phyloP scores from a whole-genome alignment of 73 alveolate species.

The Urostyla sp. region DNA sequence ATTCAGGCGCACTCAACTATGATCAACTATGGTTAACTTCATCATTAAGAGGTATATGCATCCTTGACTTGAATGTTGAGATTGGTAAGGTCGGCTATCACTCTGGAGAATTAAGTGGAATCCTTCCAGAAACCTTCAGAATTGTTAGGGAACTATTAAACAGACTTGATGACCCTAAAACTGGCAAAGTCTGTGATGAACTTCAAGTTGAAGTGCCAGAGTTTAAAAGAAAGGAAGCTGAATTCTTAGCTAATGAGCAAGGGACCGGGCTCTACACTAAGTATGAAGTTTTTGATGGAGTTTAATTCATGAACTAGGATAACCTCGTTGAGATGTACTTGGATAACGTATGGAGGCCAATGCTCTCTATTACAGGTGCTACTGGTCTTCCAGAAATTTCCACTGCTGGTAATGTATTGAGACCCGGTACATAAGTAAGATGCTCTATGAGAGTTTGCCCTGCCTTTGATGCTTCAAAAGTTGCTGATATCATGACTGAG shows the following conservation, averaged over 20 bases:
- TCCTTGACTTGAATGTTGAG: conserved; percentile 81
- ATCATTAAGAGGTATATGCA: conserved; percentile 91
- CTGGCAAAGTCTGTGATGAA: conserved; percentile 80
- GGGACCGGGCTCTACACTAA: conserved; percentile 67
- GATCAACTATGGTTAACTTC: conserved; percentile 91
- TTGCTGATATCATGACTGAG: conserved; percentile 70
- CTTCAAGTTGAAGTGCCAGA: conserved; percentile 83
- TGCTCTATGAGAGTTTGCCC: conserved; percentile 95
- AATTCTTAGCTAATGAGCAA: conserved; percentile 68
- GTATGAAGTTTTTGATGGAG: conserved; percentile 71
- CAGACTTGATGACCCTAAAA: conserved; percentile 88
- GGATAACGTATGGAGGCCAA: conserved; percentile 90
- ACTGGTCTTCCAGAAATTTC: conserved; percentile 89
- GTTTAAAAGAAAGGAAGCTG: conserved; percentile 67
- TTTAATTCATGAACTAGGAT: conserved; percentile 73
- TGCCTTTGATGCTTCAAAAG: conserved; percentile 78
- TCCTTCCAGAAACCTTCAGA: conserved; percentile 92
- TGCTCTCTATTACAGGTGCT: conserved; percentile 85
- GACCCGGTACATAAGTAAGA: conserved; percentile 84
- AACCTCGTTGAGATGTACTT: conserved; percentile 72
- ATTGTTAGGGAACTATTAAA: conserved; percentile 84
- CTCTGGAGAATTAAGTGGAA: conserved; percentile 91
- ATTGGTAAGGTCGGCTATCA: conserved; percentile 84
- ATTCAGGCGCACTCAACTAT: conserved; percentile 88
- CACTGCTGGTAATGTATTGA: conserved; percentile 93